Base-by-base conservation (phyloP, 371 early-diverging fungal species). In the Lichtheimia ramosa region DNA sequence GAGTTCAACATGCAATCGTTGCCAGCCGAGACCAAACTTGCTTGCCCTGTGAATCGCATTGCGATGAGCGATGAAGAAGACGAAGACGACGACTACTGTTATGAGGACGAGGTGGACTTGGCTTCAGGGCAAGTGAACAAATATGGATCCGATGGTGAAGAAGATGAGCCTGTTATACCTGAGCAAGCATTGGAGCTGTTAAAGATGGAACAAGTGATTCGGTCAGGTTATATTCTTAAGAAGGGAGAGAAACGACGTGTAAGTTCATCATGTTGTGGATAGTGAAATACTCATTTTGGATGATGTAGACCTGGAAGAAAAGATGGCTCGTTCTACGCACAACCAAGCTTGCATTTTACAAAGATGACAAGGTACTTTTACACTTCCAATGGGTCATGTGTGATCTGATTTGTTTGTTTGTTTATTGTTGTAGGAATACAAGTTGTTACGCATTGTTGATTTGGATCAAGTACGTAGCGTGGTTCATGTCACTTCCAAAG, bases 301-400 rank as follows among this genome's bases (percentile, higher is more conserved):
- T 46, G 46, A 1, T 21, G 10, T 18, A 46, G 46, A 18, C 46
- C 5, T 46, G 46, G 46, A 46, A 46, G 2, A 46, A 21, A 21
- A n/a, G 46, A 46, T 46, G 46, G 46, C 21, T 46, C 21, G 46
- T 46, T n/a, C 12, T 46, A 46, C n/a, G 21, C 3, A 46, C 46
- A n/a, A 46, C 46, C n/a, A 46, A 46, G 10, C 46, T 46, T 16
- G 46, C 46, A n/a, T 18, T 46, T n/a, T 46, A 46, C 46, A 46
- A 46, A 21, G 46, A 46, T 8, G 21, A 46, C 46, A 46, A 46
- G 46, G 46, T 46, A 34, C 10, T 34, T 34, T 34, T 34, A 0
- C 34, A 34, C 10, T 34, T 10, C 8, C 34, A 34, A 34, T 34
- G 34, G 2, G 10, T 34, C 34, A 5, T 34, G 34, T 34, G 34